Conservation (phyloP, 768 basidiomycete species). For the Jaapia argillacea region DNA sequence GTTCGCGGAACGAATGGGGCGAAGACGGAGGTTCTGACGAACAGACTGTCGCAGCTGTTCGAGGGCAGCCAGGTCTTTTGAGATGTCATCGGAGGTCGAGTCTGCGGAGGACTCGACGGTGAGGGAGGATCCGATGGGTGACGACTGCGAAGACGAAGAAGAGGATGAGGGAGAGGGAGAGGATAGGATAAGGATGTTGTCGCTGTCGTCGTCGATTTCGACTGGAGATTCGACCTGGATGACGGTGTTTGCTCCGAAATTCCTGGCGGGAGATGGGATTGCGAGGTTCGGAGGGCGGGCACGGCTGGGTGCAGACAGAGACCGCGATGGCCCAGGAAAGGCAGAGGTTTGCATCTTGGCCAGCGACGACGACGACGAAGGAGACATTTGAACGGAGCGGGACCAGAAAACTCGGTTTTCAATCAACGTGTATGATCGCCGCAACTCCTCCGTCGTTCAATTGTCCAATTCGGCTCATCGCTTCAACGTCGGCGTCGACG, state of each 20-base stretch:
- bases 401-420: too few species aligned
- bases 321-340: not conserved
- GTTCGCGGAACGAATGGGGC: slow-evolving; percentile 39
- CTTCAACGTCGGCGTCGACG: too few species aligned
- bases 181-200: slow-evolving; percentile 16
- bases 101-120: slow-evolving; percentile 17
- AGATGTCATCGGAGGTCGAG: slow-evolving; percentile 42
- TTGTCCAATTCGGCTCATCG: too few species aligned
- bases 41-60: slow-evolving; percentile 63
- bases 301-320: slow-evolving; percentile 20
- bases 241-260: slow-evolving; percentile 17
- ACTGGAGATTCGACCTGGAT: slow-evolving; percentile 24
- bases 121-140: slow-evolving; percentile 13
- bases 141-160: slow-evolving; percentile 10
- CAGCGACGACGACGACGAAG: not conserved
- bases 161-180: slow-evolving; percentile 22
- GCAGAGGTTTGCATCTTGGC: not conserved
- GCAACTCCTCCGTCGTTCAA: too few species aligned
- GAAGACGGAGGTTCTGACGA: slow-evolving; percentile 65
- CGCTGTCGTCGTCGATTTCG: slow-evolving; percentile 25
- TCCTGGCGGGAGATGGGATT: slow-evolving; percentile 17
- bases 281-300: slow-evolving; percentile 44
- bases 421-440: too few species aligned
- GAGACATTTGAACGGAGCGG: too few species aligned
- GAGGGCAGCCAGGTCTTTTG: slow-evolving; percentile 56